These are phyloP conservation scores for Agrostemma githago DNA, from an alignment of 148 eudicot genomes.

Conservation along the genomic window DNA sequence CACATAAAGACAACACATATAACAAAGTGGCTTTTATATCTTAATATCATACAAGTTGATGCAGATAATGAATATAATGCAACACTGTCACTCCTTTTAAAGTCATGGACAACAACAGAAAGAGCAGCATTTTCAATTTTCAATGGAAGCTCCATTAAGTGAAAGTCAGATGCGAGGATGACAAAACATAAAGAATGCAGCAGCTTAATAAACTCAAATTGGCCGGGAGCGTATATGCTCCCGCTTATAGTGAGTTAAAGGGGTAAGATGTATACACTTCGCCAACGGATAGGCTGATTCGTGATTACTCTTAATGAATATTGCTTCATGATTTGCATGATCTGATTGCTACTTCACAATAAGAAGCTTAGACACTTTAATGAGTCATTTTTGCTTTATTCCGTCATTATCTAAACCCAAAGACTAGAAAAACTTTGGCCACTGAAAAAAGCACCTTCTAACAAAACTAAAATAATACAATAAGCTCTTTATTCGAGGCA, in stretches of 20 bases:
- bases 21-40: neutral
- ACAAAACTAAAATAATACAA: neutral
- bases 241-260: no score
- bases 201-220: no score
- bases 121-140: neutral
- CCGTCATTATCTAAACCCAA: neutral
- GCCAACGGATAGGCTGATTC: no score
- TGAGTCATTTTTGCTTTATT: neutral
- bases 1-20: slow-evolving; percentile 4
- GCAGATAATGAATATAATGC: neutral
- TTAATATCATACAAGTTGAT: neutral
- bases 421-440: neutral
- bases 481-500: neutral
- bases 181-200: neutral
- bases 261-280: no score
- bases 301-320: no score
- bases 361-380: neutral
- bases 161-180: neutral
- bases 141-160: neutral
- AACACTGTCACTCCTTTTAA: neutral
- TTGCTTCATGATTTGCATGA: neutral
- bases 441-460: neutral
- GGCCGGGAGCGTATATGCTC: no score
- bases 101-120: neutral
- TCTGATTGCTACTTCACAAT: neutral